Evolutionary conservation across 176 grass and related monocot species (phyloP).

Genomic region (Phyllostachys edulis): DNA sequence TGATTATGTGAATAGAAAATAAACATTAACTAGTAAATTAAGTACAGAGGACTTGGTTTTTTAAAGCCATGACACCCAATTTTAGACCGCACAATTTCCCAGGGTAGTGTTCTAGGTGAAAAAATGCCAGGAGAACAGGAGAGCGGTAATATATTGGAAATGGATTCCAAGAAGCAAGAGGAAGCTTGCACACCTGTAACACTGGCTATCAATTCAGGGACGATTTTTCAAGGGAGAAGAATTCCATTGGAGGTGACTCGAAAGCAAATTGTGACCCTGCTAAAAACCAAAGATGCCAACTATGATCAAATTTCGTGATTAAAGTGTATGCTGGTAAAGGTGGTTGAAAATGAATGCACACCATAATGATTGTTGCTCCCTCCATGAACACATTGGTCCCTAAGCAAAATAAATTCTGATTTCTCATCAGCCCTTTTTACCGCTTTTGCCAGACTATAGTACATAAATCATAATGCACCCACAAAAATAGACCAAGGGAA

Average conservation of each 20-base stretch:
- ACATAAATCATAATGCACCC: constrained; percentile 19
- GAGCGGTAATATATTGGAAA: background rate
- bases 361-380: constrained; percentile 36
- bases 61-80: background rate
- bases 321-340: constrained; percentile 49
- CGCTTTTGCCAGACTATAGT: constrained; percentile 39
- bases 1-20: constrained; percentile 52
- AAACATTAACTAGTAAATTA: constrained; percentile 36
- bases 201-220: background rate
- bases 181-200: constrained; percentile 21
- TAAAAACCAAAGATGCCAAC: constrained; percentile 33
- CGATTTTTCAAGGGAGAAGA: background rate
- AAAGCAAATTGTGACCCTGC: background rate
- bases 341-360: constrained; percentile 50
- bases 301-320: constrained; percentile 44
- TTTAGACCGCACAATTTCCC: constrained; percentile 27
- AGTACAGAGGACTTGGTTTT: constrained; percentile 2
- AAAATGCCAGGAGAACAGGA: background rate
- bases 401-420: constrained; percentile 43
- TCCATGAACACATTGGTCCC: constrained; percentile 50
- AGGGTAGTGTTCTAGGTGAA: constrained; percentile 4
- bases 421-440: constrained; percentile 8
- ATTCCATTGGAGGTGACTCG: background rate
- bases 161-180: background rate
- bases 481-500: background rate